Base-by-base conservation (phyloP, 805 yeast genomes). In the Lachancea lanzarotensis region DNA sequence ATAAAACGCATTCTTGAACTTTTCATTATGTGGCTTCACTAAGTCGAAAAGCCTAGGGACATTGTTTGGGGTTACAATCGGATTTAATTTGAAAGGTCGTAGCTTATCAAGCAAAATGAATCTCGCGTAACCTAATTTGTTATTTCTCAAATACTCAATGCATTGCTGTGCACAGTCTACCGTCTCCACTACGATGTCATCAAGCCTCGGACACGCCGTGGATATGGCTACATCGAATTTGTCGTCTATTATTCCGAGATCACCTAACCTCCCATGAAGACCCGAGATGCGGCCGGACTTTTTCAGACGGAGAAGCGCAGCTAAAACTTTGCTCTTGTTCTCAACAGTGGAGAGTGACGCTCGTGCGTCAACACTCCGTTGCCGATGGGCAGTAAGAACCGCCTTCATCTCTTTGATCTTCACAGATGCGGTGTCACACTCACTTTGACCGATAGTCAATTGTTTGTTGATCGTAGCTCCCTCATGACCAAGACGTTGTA, bases 161-260 rank as follows among this genome's bases (percentile, higher is more conserved):
- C 95, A 84, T 45, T 73, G 77, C 52, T 81, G 84, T 5, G 88
- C 95, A 42, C 80, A 77, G 43, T 76, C 78, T 2, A 81, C 79
- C 3, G 78, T 74, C 39, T 89, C 97, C 2, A 93, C 98, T 15
- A 93, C 98, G 73, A 89, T 80, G 50, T 95, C 91, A 60, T 91
- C 95, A 46, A 93, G 70, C 8, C 90, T 81, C 1, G 95, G 89
- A 52, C 93, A 88, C 0, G 96, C 98, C 0, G 98, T 93, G 0
- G 98, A 89, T 8, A 93, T 79, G 0, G 98, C 98, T 42, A 89
- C 77, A 65, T 95, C 98, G 61, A 84, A 93, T 55, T 78, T 75
- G 51, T 84, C 86, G 60, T 88, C 96, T 51, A 93, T 93, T 2
- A 76, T 74, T n/a, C 96, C 99, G 37, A 93, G 68, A 53, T 88